Percentiles rank a stretch among this genome's conserved stretches.
Conservation (phyloP, 2,329 filamentous ascomycete species). For the Orbilia oligospora region DNA sequence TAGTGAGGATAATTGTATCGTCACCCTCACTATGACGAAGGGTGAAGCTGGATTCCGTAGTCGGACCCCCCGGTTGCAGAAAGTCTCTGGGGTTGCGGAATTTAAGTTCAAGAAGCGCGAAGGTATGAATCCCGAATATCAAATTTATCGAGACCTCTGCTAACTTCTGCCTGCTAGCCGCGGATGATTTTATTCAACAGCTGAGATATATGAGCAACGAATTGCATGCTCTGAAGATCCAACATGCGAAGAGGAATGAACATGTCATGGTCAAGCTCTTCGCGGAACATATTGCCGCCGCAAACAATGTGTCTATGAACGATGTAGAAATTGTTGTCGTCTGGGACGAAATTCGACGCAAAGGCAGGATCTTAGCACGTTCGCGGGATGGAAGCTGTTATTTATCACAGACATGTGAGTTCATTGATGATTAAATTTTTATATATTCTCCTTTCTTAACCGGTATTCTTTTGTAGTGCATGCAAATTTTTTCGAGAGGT, state of each 20-base stretch:
- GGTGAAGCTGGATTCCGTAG: conserved; percentile 43
- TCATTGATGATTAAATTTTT: neutral
- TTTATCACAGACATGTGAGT: conserved; percentile 53
- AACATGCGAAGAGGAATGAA: conserved; percentile 52
- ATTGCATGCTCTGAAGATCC: conserved; percentile 53
- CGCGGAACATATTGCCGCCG: conserved; percentile 54
- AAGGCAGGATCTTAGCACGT: conserved; percentile 51
- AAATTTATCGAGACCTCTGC: neutral
- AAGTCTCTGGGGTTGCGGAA: conserved; percentile 38
- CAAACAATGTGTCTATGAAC: conserved; percentile 49
- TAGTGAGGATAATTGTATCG: conserved; percentile 49
- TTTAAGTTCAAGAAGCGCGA: conserved; percentile 48
- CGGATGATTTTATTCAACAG: conserved; percentile 50
- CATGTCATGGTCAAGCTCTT: conserved; percentile 59
- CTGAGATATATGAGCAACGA: conserved; percentile 55
- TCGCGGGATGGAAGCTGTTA: conserved; percentile 50
- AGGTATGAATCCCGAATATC: conserved; percentile 14
- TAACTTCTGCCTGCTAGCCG: conserved; percentile 23
- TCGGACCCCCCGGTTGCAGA: conserved; percentile 15
- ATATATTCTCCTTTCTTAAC: conserved; percentile 15
- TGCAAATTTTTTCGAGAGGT: conserved; percentile 50
- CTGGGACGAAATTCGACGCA: conserved; percentile 48
- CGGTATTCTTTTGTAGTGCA: conserved; percentile 20
- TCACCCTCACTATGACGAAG: conserved; percentile 41
- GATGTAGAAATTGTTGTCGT: conserved; percentile 56